phyloP scores from a whole-genome alignment of 1,284 basidiomycete species.

The Ceratobasidium sp. region DNA sequence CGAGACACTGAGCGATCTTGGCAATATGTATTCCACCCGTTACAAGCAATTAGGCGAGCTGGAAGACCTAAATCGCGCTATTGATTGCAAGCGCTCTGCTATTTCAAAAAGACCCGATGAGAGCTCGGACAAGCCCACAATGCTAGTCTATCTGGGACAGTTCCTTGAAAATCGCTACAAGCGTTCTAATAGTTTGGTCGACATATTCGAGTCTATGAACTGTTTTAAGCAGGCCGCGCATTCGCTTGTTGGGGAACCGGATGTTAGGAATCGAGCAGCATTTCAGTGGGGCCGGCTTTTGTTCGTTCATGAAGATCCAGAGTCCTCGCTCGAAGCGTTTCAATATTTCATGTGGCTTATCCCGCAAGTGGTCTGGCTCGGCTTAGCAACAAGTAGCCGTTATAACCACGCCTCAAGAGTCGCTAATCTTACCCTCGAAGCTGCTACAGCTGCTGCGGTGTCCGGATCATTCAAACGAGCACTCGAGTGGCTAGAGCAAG shows the following conservation, averaged over 20 bases:
- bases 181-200: not conserved
- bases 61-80: not conserved
- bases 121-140: not conserved
- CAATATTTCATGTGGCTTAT: not conserved
- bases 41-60: not conserved
- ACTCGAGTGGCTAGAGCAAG: slow-evolving; percentile 20
- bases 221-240: not conserved
- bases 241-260: too few species aligned
- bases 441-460: not conserved
- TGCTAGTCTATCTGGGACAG: not conserved
- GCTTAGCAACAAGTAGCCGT: not conserved
- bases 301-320: not conserved
- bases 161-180: not conserved
- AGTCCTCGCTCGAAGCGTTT: not conserved
- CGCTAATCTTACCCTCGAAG: not conserved
- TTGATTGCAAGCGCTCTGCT: not conserved
- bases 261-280: not conserved
- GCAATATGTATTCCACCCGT: not conserved
- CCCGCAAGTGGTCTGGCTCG: not conserved
- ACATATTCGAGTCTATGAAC: not conserved
- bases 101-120: not conserved
- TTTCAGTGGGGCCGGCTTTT: not conserved
- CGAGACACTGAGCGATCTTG: not conserved
- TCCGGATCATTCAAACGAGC: not conserved
- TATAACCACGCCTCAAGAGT: not conserved